A percentile compares a stretch with the other conserved stretches of the same genome.
Evolutionary conservation across 495 filamentous ascomycete species (phyloP).

Genomic region (Parachaetomium inaequale): DNA sequence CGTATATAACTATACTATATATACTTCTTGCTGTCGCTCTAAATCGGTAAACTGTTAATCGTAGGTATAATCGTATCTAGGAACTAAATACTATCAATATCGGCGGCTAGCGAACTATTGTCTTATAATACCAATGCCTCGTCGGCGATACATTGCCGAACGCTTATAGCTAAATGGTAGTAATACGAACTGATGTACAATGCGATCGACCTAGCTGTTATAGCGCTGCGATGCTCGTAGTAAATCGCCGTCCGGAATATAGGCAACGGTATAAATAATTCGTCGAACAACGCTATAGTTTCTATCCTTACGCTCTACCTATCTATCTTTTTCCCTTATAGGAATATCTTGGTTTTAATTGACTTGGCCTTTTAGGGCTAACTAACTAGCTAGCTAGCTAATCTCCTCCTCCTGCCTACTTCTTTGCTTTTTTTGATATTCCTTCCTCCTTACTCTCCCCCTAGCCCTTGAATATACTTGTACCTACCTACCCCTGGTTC

Average conservation of each 20-base stretch:
- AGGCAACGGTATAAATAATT: not conserved
- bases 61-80: not conserved
- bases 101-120: not conserved
- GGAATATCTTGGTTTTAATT: too few species aligned
- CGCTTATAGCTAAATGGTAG: not conserved
- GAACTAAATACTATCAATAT: not conserved
- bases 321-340: too few species aligned
- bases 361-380: too few species aligned
- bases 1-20: not conserved
- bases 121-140: not conserved
- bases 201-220: not conserved
- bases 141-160: not conserved
- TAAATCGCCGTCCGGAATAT: not conserved
- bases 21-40: not conserved
- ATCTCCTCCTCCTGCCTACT: too few species aligned
- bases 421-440: too few species aligned
- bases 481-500: too few species aligned
- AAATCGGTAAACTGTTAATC: not conserved
- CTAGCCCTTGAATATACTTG: too few species aligned
- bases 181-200: not conserved
- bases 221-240: not conserved
- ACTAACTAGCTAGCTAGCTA: too few species aligned
- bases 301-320: too few species aligned
- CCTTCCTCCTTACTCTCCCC: too few species aligned
- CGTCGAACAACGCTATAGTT: not conserved